These are phyloP conservation scores for Eimeria praecox DNA, from an alignment of 169 alveolate genomes.

Conservation along the genomic window DNA sequence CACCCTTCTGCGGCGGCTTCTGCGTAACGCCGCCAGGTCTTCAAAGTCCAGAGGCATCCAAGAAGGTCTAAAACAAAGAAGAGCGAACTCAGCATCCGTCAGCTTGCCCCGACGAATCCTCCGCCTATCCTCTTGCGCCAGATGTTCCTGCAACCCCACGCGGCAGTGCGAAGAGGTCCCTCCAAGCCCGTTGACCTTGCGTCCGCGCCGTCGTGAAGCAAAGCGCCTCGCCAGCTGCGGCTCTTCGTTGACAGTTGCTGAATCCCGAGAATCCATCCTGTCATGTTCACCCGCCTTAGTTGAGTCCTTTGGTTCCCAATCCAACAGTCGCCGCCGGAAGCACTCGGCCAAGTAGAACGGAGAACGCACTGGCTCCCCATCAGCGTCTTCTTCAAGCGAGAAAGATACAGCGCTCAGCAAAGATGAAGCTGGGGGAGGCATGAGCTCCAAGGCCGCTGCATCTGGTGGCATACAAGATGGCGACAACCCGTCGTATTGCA, in stretches of 20 bases:
- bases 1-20: constrained; percentile 62
- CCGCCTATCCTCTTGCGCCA: constrained; percentile 70
- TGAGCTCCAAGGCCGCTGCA: constrained; percentile 78
- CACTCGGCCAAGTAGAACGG: constrained; percentile 74
- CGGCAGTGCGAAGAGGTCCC: constrained; percentile 59
- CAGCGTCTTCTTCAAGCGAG: not conserved
- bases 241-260: not conserved
- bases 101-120: constrained; percentile 80
- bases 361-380: constrained; percentile 75
- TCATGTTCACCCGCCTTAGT: not conserved
- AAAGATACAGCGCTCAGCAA: constrained; percentile 60
- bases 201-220: constrained; percentile 37
- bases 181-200: constrained; percentile 8
- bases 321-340: constrained; percentile 64
- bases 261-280: constrained; percentile 1
- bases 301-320: constrained; percentile 47
- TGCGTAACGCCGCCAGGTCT: constrained; percentile 60
- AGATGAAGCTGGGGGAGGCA: constrained; percentile 76
- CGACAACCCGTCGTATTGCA: constrained; percentile 78
- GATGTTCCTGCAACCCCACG: constrained; percentile 69
- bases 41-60: constrained; percentile 74
- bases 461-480: constrained; percentile 75
- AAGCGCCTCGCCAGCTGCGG: constrained; percentile 47
- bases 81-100: constrained; percentile 80
- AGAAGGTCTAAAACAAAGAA: constrained; percentile 66